Percentiles rank a stretch among this genome's conserved stretches.
These are phyloP conservation scores for Beauveria sp. DNA, from an alignment of 2,329 filamentous ascomycete genomes.

Conservation along the genomic window DNA sequence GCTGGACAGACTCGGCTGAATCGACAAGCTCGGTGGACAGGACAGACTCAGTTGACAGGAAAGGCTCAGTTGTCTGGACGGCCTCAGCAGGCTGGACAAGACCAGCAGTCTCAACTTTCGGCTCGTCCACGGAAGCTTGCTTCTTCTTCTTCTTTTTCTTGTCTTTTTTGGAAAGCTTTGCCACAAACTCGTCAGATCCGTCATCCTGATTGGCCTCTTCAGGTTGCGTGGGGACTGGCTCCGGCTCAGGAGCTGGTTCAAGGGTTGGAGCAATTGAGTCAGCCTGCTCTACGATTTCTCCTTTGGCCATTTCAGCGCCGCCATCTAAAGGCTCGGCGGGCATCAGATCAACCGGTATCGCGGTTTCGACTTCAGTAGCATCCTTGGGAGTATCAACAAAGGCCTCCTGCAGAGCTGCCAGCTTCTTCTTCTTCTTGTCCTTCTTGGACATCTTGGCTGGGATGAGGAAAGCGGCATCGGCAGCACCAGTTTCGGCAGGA, in stretches of 20 bases:
- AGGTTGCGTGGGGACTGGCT: constrained; percentile 9
- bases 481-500: not conserved
- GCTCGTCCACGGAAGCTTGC: not conserved
- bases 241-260: not conserved
- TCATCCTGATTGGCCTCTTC: constrained; percentile 17
- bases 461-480: constrained; percentile 5
- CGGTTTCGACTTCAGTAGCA: constrained; percentile 12
- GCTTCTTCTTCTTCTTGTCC: constrained; percentile 28
- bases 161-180: constrained; percentile 23
- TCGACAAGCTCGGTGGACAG: not conserved
- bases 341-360: not conserved
- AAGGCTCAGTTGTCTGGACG: not conserved
- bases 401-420: constrained; percentile 16
- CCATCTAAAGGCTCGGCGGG: not conserved
- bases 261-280: not conserved
- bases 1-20: too few relatives aligned
- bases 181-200: constrained; percentile 22
- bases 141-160: constrained; percentile 24
- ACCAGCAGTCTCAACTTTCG: not conserved
- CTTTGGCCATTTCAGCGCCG: not conserved
- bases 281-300: not conserved
- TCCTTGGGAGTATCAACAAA: not conserved
- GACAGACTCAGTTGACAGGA: not conserved
- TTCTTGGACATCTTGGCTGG: constrained; percentile 26
- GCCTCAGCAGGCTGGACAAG: not conserved